A percentile compares a stretch with the other conserved stretches of the same genome.
Conservation (phyloP, 495 filamentous ascomycete species). For the Penicillium silybi region DNA sequence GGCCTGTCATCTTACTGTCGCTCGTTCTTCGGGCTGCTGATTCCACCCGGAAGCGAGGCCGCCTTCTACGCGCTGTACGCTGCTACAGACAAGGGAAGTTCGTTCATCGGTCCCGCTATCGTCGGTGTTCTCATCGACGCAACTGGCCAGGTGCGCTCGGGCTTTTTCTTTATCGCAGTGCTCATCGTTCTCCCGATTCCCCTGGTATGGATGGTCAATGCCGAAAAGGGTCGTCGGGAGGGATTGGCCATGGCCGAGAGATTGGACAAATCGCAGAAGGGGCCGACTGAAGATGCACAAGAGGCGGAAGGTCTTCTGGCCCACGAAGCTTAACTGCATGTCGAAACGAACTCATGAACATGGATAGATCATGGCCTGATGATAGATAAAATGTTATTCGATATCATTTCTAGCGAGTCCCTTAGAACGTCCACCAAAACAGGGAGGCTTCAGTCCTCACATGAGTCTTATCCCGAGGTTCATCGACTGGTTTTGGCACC, state of each 20-base stretch:
- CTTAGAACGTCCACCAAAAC: neutral
- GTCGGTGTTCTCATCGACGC: slow-evolving; percentile 80
- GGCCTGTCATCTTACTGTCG: slow-evolving; percentile 82
- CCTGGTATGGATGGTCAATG: slow-evolving; percentile 72
- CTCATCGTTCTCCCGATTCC: slow-evolving; percentile 74
- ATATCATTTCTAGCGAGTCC: neutral
- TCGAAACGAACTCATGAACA: neutral
- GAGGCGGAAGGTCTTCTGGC: slow-evolving; percentile 35
- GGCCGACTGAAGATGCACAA: slow-evolving; percentile 7
- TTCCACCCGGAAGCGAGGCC: slow-evolving; percentile 86
- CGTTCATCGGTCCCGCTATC: slow-evolving; percentile 82
- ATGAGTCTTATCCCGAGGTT: too few species aligned
- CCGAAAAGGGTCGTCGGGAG: slow-evolving; percentile 71
- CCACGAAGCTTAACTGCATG: slow-evolving; percentile 1
- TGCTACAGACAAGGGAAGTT: slow-evolving; percentile 89
- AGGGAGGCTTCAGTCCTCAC: too few species aligned
- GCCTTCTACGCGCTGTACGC: slow-evolving; percentile 92
- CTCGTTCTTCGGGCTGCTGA: slow-evolving; percentile 75
- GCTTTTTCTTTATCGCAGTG: slow-evolving; percentile 83
- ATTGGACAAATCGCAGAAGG: slow-evolving; percentile 38
- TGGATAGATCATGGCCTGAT: neutral
- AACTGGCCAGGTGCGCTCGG: slow-evolving; percentile 76
- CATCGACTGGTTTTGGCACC: too few species aligned
- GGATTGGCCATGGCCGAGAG: slow-evolving; percentile 60
- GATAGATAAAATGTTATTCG: neutral